phyloP scores from a whole-genome alignment of 257 asterid genomes.

The Solanum stenotomum region DNA sequence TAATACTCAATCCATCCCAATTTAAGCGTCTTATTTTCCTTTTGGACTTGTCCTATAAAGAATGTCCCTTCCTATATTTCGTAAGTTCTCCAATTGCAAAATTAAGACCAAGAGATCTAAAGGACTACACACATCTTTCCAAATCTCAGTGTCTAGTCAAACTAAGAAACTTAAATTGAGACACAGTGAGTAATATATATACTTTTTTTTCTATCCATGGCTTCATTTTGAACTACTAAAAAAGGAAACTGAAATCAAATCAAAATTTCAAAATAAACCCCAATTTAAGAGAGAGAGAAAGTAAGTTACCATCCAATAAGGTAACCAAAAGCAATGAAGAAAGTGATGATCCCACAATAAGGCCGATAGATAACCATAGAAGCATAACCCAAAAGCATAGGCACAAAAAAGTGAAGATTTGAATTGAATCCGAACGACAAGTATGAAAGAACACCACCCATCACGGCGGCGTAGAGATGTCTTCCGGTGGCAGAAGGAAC shows the following conservation, averaged over 20 bases:
- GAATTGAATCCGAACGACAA: conserved; percentile 84
- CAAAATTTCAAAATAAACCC: neutral
- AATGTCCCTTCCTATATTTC: neutral
- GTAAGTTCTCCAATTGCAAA: neutral
- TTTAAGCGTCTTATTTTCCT: neutral
- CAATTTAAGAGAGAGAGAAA: neutral
- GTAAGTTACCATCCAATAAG: conserved; percentile 83
- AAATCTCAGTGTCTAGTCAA: neutral
- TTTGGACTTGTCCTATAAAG: neutral
- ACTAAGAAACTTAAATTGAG: neutral
- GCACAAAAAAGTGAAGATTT: conserved; percentile 79
- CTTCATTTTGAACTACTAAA: neutral
- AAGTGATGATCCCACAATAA: conserved; percentile 70
- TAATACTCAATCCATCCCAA: neutral
- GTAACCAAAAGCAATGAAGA: conserved; percentile 73
- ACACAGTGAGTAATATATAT: neutral
- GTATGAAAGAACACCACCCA: conserved; percentile 74
- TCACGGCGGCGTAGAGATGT: conserved; percentile 72
- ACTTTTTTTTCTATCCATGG: neutral
- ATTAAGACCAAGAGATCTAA: neutral
- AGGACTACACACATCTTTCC: neutral
- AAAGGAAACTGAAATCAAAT: neutral
- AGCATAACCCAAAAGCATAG: conserved; percentile 73
- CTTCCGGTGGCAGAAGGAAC: conserved; percentile 56
- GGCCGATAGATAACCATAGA: conserved; percentile 61